Percentiles rank a stretch among this genome's conserved stretches.
These are phyloP conservation scores for Eremochloa ophiuroides DNA, from an alignment of 176 grass and related monocot genomes.

Conservation along the genomic window DNA sequence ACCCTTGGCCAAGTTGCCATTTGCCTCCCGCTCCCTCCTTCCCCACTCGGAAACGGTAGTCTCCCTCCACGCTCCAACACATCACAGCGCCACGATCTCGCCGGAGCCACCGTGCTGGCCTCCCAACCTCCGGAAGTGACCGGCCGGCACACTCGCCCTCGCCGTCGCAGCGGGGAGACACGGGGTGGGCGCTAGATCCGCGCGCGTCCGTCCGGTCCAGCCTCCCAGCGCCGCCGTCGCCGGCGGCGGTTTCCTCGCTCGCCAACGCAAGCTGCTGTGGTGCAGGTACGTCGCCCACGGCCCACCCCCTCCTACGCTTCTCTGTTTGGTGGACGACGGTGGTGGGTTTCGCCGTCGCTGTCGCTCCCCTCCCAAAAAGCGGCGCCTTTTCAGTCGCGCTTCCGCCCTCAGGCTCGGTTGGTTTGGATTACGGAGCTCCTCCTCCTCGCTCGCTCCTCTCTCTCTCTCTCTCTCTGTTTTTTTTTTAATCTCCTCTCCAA, in stretches of 20 bases:
- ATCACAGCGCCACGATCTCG: neutral
- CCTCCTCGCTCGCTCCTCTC: too few relatives aligned
- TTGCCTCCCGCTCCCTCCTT: neutral
- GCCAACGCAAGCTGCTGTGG: neutral
- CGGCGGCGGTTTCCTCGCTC: neutral
- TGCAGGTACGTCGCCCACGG: conserved; percentile 7
- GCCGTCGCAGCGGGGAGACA: neutral
- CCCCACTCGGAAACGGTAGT: too few relatives aligned
- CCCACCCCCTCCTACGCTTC: neutral
- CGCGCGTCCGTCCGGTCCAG: neutral
- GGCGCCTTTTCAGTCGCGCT: conserved; percentile 31
- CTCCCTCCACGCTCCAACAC: neutral
- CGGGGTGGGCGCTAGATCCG: neutral
- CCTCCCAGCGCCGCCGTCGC: neutral
- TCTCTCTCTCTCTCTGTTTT: neutral
- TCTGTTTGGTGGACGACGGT: neutral
- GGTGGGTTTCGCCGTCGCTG: conserved; percentile 7
- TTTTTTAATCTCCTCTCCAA: neutral
- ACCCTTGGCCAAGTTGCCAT: neutral
- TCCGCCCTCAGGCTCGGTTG: neutral
- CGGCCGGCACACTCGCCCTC: too few relatives aligned
- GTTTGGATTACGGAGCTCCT: neutral
- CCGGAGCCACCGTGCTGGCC: neutral
- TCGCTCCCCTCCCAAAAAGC: conserved; percentile 50
- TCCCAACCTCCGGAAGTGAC: too few relatives aligned